A percentile compares a stretch with the other conserved stretches of the same genome.
Conservation (phyloP, 202 grass and related monocot species). For the Zoysia matrella region DNA sequence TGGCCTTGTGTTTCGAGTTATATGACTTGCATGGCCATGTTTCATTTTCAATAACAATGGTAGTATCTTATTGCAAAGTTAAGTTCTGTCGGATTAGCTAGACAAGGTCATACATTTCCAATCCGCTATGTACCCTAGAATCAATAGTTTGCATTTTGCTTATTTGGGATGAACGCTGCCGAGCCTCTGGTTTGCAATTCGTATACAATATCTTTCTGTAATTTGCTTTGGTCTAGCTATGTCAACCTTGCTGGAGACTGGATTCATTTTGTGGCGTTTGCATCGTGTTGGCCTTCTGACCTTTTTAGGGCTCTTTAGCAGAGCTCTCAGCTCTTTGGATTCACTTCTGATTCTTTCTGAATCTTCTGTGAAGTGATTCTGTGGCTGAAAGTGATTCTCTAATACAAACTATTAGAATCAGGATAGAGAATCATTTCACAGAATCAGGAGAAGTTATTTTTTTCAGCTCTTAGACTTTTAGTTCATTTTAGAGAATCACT, state of each 20-base stretch:
- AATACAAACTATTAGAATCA: too few species aligned
- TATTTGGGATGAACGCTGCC: not conserved
- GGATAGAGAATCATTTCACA: too few species aligned
- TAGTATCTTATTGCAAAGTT: constrained; percentile 44
- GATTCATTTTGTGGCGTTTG: not conserved
- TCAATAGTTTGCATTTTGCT: not conserved
- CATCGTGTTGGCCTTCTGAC: not conserved
- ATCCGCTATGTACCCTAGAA: not conserved
- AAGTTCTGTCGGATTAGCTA: constrained; percentile 15
- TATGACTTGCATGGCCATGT: constrained; percentile 2
- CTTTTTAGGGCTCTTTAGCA: too few species aligned
- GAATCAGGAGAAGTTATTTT: too few species aligned
- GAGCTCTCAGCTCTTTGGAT: too few species aligned
- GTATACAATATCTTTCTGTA: not conserved
- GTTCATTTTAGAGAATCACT: too few species aligned
- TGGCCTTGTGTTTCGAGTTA: not conserved
- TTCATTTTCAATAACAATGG: constrained; percentile 1
- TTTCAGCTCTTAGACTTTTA: too few species aligned
- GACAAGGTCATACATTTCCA: constrained; percentile 8
- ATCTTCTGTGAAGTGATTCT: too few species aligned
- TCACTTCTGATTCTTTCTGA: too few species aligned
- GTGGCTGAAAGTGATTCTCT: too few species aligned
- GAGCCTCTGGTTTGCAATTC: not conserved
- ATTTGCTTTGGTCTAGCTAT: not conserved
- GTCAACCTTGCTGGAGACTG: too few species aligned